Base-by-base conservation (phyloP, 2,329 filamentous ascomycete genomes). In the Paecilomyces sp. region DNA sequence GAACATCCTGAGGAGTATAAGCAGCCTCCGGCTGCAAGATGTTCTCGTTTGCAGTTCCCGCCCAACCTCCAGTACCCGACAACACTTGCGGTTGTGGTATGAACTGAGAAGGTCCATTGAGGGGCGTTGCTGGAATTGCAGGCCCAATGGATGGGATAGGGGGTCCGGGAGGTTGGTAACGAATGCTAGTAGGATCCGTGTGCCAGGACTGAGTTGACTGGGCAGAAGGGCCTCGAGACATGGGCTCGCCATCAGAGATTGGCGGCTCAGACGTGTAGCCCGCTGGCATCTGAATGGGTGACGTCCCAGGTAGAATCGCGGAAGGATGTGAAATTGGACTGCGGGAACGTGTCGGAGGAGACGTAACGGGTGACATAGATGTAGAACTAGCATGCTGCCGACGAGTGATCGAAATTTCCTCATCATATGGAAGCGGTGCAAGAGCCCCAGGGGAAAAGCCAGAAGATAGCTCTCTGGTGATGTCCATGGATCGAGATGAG, bases 361-460 rank as follows among this genome's bases (percentile, higher is more conserved):
- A 61, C 13, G 64, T 59, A 11, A 64, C 53, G 12, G 61, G 57
- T 5, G 66, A 56, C 24, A 57, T 60, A 36, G 65, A 59, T 9
- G 61, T 18, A 1, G 57, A 47, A 25, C 60, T 61, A 18, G 64
- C 60, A 15, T 62, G 70, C 13, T 65, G 66, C 33, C 70, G 57
- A 13, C 67, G 63, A 9, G 68, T 67, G 57, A 76, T 65, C 5
- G 70, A 62, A 33, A 75, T 71, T 54, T 76, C 67, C 34, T 67
- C 61, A 13, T 76, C 74, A 52, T 72, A 72, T 1, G 71, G 73
- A 2, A 77, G 58, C 11, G 68, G 65, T 28, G 56, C 54, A 2
- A 61, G 63, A 24, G 61, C 56, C n/a, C 58, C 54, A 8, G 70
- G 64, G 13, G 67, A 67, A 3, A 67, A 67, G 52, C 69, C 71